Percentiles rank a stretch among this genome's conserved stretches.
phyloP scores from a whole-genome alignment of 768 basidiomycete genomes.

The Pisolithus sp. region DNA sequence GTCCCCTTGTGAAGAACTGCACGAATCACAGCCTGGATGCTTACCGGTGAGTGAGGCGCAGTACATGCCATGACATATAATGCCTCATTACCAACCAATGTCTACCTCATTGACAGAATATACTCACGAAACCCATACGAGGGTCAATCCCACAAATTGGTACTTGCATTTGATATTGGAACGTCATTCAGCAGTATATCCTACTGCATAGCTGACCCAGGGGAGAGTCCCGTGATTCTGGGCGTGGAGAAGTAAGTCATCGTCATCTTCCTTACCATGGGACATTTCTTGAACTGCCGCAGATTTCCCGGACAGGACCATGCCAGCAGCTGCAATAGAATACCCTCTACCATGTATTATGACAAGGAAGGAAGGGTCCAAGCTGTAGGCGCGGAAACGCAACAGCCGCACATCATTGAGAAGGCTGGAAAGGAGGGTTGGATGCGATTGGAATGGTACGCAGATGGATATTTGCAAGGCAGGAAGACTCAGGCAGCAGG shows the following conservation, averaged over 20 bases:
- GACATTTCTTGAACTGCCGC: conserved; percentile 1
- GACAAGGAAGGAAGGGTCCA: conserved; percentile 30
- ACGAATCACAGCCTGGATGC: too few species aligned
- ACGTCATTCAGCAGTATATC: conserved; percentile 33
- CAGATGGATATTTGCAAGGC: not conserved
- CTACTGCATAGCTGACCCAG: conserved; percentile 35
- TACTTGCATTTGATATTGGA: conserved; percentile 31
- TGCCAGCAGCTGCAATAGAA: conserved; percentile 31
- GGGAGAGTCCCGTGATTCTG: conserved; percentile 16
- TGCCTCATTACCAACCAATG: too few species aligned
- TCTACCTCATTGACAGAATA: conserved; percentile 9
- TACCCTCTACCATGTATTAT: conserved; percentile 41
- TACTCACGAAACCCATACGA: conserved; percentile 25
- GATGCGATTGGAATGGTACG: conserved; percentile 38
- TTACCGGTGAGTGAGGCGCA: too few species aligned
- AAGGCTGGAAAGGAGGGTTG: conserved; percentile 33
- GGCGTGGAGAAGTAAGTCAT: conserved; percentile 18
- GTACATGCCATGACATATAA: too few species aligned
- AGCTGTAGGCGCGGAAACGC: conserved; percentile 38
- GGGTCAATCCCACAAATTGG: conserved; percentile 27
- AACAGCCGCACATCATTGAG: conserved; percentile 26
- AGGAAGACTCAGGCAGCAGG: not conserved
- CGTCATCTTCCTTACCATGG: not conserved
- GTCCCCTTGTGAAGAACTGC: too few species aligned
- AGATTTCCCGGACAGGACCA: conserved; percentile 35